Evolutionary conservation across 345 rosid species (phyloP), one percentile per base, ranked within the genome.

Genomic region (Bruguiera parviflora): DNA sequence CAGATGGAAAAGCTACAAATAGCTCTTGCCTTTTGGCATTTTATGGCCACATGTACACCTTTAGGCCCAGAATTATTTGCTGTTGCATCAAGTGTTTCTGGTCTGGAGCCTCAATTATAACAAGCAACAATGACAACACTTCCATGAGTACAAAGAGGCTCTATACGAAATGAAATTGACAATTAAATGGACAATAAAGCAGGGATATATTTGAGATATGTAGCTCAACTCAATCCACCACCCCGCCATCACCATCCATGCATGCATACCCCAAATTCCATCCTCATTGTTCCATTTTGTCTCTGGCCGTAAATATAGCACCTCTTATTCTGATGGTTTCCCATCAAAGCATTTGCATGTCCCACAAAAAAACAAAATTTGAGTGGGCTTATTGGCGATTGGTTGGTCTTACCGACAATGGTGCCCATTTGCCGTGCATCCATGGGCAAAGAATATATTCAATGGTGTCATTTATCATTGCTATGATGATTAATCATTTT

Each of bases 321-420:
- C 8, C 35, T 63, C 56, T 37, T 71, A 63, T 71, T 71, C 74
- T n/a, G 28, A 64, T 55, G 68, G 74, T 43, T 63, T 43, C 68
- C 68, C 63, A 15, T 56, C n/a, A 13, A 24, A 32, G 39, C 29
- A 53, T 63, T 53, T 19, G 3, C 13, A 39, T 63, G 74, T 9
- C 74, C 74, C 74, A 28, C 63, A 5, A 4, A 20, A 55, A 55
- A 4, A 15, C 32, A n/a, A 8, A 55, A 63, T 63, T 43, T 20
- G 63, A 35, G 35, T 20, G 4, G 24, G 35, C 8, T 3, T 27
- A 22, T n/a, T 15, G 24, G 35, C 53, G 3, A 55, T 55, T 22
- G 47, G 52, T 55, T 22, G 47, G 52, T 27, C 52, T 29, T 20
- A 5, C 64, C 63, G 19, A 61, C 15, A 8, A 32, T 47, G 24